These are phyloP conservation scores for Pulicaria dysenterica DNA, from an alignment of 129 eudicot species.

Conservation along the genomic window DNA sequence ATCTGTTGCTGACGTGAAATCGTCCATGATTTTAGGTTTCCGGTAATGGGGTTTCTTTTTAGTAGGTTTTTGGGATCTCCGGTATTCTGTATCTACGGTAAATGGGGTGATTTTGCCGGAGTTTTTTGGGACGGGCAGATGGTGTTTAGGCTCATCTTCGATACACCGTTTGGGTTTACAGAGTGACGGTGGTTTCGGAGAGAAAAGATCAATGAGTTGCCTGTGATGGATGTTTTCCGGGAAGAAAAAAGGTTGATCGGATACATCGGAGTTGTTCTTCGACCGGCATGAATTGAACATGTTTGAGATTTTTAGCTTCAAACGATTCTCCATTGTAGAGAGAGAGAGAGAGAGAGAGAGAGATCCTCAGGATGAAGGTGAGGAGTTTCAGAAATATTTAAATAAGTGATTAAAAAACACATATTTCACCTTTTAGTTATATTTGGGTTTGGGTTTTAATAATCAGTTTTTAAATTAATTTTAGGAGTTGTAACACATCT, in stretches of 20 bases:
- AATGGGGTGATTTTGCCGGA: not conserved
- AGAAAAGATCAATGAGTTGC: slow-evolving; percentile 47
- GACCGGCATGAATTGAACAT: slow-evolving; percentile 52
- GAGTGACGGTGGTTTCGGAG: slow-evolving; percentile 41
- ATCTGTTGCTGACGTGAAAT: slow-evolving; percentile 26
- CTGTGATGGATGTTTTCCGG: slow-evolving; percentile 42
- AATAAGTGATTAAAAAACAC: not conserved
- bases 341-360: slow-evolving; percentile 20
- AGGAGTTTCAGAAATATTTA: not conserved
- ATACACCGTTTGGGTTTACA: not conserved
- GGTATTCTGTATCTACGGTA: not conserved
- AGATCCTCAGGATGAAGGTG: slow-evolving; percentile 6
- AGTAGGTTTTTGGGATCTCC: slow-evolving; percentile 5
- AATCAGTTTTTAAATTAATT: too few relatives aligned
- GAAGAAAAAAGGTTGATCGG: slow-evolving; percentile 39
- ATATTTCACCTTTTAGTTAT: too few relatives aligned
- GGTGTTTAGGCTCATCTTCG: not conserved
- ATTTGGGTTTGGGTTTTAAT: too few relatives aligned
- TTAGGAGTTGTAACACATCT: too few relatives aligned
- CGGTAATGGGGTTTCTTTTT: slow-evolving; percentile 27
- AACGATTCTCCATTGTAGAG: slow-evolving; percentile 37
- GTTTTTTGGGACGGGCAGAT: slow-evolving; percentile 30
- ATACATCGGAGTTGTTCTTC: slow-evolving; percentile 40
- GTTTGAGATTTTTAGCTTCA: slow-evolving; percentile 47
- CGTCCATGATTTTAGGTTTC: slow-evolving; percentile 23